A percentile compares a stretch with the other conserved stretches of the same genome.
Evolutionary conservation across 2,329 filamentous ascomycete species (phyloP).

Genomic region (Colletotrichum nymphaeae): DNA sequence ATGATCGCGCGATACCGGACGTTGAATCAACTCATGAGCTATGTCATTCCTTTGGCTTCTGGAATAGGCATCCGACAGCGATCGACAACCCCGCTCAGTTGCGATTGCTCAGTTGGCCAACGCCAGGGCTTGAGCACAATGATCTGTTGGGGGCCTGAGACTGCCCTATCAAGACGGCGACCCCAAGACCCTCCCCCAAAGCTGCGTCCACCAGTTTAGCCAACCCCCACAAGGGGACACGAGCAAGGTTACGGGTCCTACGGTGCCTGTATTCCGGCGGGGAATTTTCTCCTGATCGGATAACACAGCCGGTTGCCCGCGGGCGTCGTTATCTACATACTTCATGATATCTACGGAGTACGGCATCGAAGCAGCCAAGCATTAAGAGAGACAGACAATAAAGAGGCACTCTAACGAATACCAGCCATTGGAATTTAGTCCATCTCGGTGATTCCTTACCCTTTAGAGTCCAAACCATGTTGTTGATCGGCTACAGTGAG

Average conservation of each 20-base stretch:
- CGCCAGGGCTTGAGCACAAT: background rate
- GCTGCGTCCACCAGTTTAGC: background rate
- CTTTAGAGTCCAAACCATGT: too few species aligned
- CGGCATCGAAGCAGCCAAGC: background rate
- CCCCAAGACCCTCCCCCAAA: too few species aligned
- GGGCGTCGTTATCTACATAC: background rate
- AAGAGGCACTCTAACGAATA: background rate
- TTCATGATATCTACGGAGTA: background rate
- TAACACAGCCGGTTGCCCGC: background rate
- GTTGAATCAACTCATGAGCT: background rate
- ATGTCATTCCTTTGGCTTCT: too few species aligned
- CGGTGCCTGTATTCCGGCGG: background rate
- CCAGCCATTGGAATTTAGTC: background rate
- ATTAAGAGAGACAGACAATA: background rate
- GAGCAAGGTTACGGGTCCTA: background rate
- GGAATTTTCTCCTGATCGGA: background rate
- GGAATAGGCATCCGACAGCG: background rate
- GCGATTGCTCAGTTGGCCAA: too few species aligned
- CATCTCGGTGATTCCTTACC: background rate
- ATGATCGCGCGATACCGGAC: background rate
- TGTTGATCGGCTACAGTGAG: too few species aligned
- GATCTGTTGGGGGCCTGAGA: background rate
- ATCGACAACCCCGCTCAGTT: background rate
- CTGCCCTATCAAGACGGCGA: background rate
- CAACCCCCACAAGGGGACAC: background rate